Evolutionary conservation across 129 eudicot species (phyloP).

Genomic region (Logfia minima): DNA sequence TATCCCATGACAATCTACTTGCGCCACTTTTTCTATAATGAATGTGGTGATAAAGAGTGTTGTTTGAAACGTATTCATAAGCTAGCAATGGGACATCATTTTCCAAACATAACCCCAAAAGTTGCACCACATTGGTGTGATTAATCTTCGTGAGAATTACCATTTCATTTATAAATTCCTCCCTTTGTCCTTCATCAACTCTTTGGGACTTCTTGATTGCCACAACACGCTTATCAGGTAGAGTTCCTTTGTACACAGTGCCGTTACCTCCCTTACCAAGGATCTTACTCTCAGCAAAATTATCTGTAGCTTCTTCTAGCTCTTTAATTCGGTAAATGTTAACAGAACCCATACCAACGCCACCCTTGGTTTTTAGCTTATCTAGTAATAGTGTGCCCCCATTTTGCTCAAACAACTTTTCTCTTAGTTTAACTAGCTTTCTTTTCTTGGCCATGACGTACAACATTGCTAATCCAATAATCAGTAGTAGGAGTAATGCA

Average conservation of each 20-base stretch:
- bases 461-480: no score
- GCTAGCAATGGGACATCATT: constrained; percentile 50
- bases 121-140: constrained; percentile 48
- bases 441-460: not conserved
- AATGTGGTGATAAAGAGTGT: constrained; percentile 31
- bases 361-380: not conserved
- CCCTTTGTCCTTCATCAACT: constrained; percentile 44
- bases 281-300: constrained; percentile 32
- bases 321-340: constrained; percentile 18
- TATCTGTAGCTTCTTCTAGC: constrained; percentile 46
- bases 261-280: constrained; percentile 40
- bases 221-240: constrained; percentile 36
- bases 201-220: constrained; percentile 46
- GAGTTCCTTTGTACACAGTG: constrained; percentile 21
- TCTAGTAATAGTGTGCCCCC: not conserved
- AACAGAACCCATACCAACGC: not conserved
- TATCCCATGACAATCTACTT: not conserved
- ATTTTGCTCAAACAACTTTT: not conserved
- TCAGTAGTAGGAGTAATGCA: not conserved
- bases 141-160: constrained; percentile 42
- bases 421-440: not conserved
- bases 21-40: constrained; percentile 11
- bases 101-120: constrained; percentile 51
- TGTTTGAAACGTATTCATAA: constrained; percentile 39
- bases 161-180: constrained; percentile 53